phyloP scores from a whole-genome alignment of 1,139 yeast genomes.

The Kodamaea sp. region DNA sequence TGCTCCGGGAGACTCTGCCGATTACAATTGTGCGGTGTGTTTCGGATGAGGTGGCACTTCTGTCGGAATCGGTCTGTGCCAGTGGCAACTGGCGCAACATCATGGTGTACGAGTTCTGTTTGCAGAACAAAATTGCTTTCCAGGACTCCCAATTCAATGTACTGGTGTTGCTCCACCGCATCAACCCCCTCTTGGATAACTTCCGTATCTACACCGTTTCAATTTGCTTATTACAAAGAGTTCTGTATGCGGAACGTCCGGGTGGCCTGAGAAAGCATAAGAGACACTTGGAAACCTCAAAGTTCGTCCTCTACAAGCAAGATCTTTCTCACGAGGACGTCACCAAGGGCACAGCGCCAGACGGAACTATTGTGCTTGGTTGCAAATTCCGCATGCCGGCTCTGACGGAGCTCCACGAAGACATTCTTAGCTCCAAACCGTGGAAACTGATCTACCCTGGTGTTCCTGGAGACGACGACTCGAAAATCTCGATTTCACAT shows the following conservation, averaged over 20 bases:
- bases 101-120: slow-evolving; percentile 17
- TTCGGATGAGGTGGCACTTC: slow-evolving; percentile 8
- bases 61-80: slow-evolving; percentile 8
- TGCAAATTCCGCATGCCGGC: slow-evolving; percentile 1
- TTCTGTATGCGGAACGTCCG: slow-evolving; percentile 5
- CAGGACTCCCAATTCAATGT: slow-evolving; percentile 13
- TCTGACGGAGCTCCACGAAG: not conserved
- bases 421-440: slow-evolving; percentile 1
- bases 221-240: slow-evolving; percentile 13
- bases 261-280: slow-evolving; percentile 1
- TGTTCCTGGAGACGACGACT: slow-evolving; percentile 5
- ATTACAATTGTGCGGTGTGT: slow-evolving; percentile 11
- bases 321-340: slow-evolving; percentile 8
- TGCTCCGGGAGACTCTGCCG: not conserved
- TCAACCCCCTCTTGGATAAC: slow-evolving; percentile 7
- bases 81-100: slow-evolving; percentile 22
- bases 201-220: slow-evolving; percentile 14
- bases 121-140: slow-evolving; percentile 18
- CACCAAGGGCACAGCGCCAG: not conserved
- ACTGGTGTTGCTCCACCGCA: slow-evolving; percentile 10
- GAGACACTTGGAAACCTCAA: slow-evolving; percentile 11
- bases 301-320: slow-evolving; percentile 10
- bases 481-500: slow-evolving; percentile 15
- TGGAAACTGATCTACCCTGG: slow-evolving; percentile 15
- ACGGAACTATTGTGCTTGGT: slow-evolving; percentile 3